Conservation (phyloP, 345 rosid species). For the Populus deltoides region DNA sequence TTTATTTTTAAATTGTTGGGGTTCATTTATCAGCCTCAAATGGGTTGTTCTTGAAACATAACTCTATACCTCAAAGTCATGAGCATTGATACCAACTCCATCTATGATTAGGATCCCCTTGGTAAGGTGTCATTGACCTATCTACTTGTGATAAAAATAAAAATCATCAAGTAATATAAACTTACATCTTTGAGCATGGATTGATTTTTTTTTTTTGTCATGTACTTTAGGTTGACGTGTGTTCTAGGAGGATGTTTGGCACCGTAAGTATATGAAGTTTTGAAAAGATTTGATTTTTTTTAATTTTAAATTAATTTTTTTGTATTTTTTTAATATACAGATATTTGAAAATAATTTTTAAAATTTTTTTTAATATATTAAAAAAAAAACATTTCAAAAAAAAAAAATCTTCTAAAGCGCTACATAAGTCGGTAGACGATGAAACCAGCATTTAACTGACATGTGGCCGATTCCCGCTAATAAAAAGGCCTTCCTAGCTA, state of each 20-base stretch:
- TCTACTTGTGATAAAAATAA: neutral
- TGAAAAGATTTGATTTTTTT: too few relatives aligned
- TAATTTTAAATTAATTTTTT: too few relatives aligned
- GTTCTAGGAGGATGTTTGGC: neutral
- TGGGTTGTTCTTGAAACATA: neutral
- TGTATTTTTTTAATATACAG: too few relatives aligned
- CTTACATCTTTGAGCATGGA: too few relatives aligned
- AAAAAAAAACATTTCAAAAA: too few relatives aligned
- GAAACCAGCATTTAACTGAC: slow-evolving; percentile 2
- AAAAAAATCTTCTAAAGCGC: too few relatives aligned
- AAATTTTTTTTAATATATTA: too few relatives aligned
- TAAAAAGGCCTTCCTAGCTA: neutral
- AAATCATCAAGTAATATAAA: neutral
- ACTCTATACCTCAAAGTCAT: neutral
- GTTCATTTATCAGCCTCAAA: neutral
- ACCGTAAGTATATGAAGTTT: too few relatives aligned
- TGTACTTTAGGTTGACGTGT: neutral
- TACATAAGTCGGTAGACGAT: neutral
- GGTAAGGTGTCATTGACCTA: neutral
- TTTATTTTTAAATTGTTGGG: neutral
- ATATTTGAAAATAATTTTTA: too few relatives aligned
- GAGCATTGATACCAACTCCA: neutral
- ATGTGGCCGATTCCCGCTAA: neutral
- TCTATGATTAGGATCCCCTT: neutral
- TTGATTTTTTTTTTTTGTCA: too few relatives aligned